Percentiles rank a stretch among this genome's conserved stretches.
These are phyloP conservation scores for Pleurotus citrinopileatus DNA, from an alignment of 768 basidiomycete species.

Conservation along the genomic window DNA sequence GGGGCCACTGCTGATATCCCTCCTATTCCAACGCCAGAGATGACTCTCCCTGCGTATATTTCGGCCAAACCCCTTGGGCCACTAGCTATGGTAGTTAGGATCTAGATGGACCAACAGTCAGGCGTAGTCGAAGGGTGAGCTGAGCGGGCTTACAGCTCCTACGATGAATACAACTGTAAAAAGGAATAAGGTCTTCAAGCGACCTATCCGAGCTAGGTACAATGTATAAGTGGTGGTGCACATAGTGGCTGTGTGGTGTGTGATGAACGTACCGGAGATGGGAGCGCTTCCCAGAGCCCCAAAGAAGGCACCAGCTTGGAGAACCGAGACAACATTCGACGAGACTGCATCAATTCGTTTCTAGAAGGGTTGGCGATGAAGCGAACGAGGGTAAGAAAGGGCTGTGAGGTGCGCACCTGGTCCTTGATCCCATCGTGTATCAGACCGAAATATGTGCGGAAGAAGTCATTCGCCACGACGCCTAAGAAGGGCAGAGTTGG, in stretches of 20 bases:
- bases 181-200: slow-evolving; percentile 56
- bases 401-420: not conserved
- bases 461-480: slow-evolving; percentile 1
- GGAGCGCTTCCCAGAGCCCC: slow-evolving; percentile 76
- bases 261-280: slow-evolving; percentile 48
- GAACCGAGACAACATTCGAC: slow-evolving; percentile 82
- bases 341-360: slow-evolving; percentile 45
- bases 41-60: slow-evolving; percentile 61
- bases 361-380: not conserved
- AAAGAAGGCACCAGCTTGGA: slow-evolving; percentile 88
- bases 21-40: slow-evolving; percentile 62
- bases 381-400: not conserved
- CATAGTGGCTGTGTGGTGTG: not conserved
- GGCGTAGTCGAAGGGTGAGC: no score
- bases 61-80: slow-evolving; percentile 40
- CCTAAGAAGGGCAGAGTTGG: not conserved
- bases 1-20: slow-evolving; percentile 63
- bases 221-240: not conserved
- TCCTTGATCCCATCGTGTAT: not conserved
- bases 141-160: slow-evolving; percentile 75
- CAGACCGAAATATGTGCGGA: slow-evolving; percentile 3
- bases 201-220: slow-evolving; percentile 56
- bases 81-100: slow-evolving; percentile 54
- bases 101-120: no score
- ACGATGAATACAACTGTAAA: slow-evolving; percentile 65